These are phyloP conservation scores for Saccharomyces hybrid DNA, from an alignment of 1,139 yeast genomes.

Conservation along the genomic window DNA sequence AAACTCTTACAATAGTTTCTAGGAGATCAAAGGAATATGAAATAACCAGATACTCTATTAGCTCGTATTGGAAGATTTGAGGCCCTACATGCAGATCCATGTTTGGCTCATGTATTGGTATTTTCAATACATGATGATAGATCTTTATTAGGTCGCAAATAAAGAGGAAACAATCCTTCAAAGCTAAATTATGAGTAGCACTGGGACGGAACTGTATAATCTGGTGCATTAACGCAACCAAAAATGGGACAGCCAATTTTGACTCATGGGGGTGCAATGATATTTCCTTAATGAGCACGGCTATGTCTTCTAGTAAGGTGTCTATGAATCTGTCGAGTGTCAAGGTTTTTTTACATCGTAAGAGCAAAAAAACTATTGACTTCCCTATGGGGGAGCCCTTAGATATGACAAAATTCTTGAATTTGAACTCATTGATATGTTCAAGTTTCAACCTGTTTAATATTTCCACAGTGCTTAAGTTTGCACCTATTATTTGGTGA, in stretches of 20 bases:
- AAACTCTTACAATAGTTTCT: slow-evolving; percentile 35
- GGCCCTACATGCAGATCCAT: slow-evolving; percentile 17
- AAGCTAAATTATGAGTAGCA: slow-evolving; percentile 40
- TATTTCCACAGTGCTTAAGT: slow-evolving; percentile 42
- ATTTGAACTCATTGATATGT: slow-evolving; percentile 30
- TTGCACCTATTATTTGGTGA: slow-evolving; percentile 43
- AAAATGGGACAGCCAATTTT: slow-evolving; percentile 42
- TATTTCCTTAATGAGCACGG: slow-evolving; percentile 23
- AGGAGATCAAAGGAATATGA: slow-evolving; percentile 48
- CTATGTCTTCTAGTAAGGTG: slow-evolving; percentile 36
- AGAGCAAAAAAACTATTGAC: slow-evolving; percentile 14
- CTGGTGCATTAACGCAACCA: slow-evolving; percentile 47
- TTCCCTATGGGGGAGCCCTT: slow-evolving; percentile 29
- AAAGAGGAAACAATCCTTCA: slow-evolving; percentile 24
- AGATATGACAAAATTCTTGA: slow-evolving; percentile 32
- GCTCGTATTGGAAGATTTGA: slow-evolving; percentile 29
- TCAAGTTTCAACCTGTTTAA: slow-evolving; percentile 42
- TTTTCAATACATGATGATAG: slow-evolving; percentile 23
- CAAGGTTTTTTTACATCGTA: slow-evolving; percentile 15
- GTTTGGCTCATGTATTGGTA: slow-evolving; percentile 15
- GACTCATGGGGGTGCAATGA: slow-evolving; percentile 23
- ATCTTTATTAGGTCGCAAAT: slow-evolving; percentile 24
- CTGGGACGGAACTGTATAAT: slow-evolving; percentile 49
- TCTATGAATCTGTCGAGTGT: slow-evolving; percentile 25
- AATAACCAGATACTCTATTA: slow-evolving; percentile 45